phyloP scores from a whole-genome alignment of 176 grass and related monocot genomes.

The Carex scoparia region DNA sequence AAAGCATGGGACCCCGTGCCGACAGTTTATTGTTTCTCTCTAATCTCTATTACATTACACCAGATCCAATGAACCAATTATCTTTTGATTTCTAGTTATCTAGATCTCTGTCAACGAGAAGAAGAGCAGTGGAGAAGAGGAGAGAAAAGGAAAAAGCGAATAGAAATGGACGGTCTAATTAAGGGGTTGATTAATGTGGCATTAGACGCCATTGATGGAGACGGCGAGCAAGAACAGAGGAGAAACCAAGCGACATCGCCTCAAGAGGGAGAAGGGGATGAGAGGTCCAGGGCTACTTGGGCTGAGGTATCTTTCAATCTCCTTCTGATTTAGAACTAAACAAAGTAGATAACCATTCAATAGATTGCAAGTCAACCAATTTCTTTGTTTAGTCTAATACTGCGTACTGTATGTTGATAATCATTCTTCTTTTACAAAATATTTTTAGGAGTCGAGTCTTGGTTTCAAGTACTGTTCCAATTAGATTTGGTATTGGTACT shows the following conservation, averaged over 20 bases:
- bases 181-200: conserved; percentile 73
- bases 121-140: background rate
- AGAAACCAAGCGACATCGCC: conserved; percentile 21
- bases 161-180: conserved; percentile 65
- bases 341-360: background rate
- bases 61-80: conserved; percentile 37
- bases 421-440: background rate
- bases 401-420: background rate
- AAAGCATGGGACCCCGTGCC: background rate
- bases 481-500: background rate
- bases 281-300: conserved; percentile 73
- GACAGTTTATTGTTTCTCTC: background rate
- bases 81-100: background rate
- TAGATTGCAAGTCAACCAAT: background rate
- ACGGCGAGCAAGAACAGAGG: conserved; percentile 32
- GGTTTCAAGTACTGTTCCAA: background rate
- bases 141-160: background rate
- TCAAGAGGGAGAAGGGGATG: conserved; percentile 22
- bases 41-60: background rate
- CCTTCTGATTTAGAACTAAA: background rate
- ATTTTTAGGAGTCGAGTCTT: background rate
- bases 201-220: conserved; percentile 38
- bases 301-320: conserved; percentile 49
- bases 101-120: background rate
- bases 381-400: background rate